Conservation (phyloP, 495 filamentous ascomycete species). For the Arthonia radiata region DNA sequence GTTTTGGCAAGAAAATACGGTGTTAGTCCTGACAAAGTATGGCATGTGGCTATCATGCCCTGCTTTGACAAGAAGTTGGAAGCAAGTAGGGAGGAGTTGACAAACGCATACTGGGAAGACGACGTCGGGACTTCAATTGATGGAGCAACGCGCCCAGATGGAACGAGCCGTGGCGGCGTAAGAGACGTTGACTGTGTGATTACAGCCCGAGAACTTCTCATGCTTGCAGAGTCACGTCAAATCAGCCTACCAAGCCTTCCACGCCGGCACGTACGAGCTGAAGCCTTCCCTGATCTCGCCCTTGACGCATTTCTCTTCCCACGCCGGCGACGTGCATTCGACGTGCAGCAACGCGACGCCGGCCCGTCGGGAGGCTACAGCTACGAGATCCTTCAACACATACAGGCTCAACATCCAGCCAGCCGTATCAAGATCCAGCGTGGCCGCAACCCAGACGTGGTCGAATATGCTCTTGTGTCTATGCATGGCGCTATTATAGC, state of each 20-base stretch:
- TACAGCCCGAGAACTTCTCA: constrained; percentile 75
- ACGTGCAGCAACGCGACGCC: constrained; percentile 12
- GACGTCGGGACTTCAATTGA: constrained; percentile 1
- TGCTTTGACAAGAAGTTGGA: constrained; percentile 99
- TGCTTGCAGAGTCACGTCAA: constrained; percentile 53
- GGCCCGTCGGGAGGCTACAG: constrained; percentile 83
- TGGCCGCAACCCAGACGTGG: constrained; percentile 73
- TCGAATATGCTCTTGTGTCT: constrained; percentile 52
- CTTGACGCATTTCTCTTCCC: constrained; percentile 52
- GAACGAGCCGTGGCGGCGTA: constrained; percentile 30
- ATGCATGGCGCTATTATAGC: constrained; percentile 29
- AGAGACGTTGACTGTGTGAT: constrained; percentile 95
- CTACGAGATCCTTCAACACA: constrained; percentile 48
- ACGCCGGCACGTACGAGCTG: constrained; percentile 20
- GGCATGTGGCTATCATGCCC: constrained; percentile 88
- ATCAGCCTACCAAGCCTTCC: constrained; percentile 49
- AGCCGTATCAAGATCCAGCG: constrained; percentile 40
- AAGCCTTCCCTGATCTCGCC: constrained; percentile 38
- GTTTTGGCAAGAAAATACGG: constrained; percentile 43
- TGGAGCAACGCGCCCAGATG: too few species aligned
- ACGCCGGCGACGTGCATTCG: constrained; percentile 6
- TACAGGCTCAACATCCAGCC: constrained; percentile 40
- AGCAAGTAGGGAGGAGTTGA: constrained; percentile 78
- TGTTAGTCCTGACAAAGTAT: constrained; percentile 56
- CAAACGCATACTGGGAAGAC: constrained; percentile 43